Conservation (phyloP, 148 eudicot species). For the Nepenthes mirabilis region DNA sequence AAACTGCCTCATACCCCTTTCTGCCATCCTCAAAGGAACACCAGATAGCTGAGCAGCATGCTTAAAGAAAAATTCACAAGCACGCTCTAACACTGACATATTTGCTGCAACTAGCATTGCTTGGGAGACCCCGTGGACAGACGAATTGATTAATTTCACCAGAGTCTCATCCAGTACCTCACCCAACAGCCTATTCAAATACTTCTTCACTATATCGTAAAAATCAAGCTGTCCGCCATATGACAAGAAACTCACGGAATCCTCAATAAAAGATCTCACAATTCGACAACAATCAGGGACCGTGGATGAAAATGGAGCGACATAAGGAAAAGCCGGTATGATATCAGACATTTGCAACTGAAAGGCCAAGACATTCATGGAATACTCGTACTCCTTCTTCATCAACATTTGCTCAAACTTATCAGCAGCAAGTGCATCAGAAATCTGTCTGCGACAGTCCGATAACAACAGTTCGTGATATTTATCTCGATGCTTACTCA, state of each 20-base stretch:
- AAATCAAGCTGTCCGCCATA: constrained; percentile 94
- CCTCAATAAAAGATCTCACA: constrained; percentile 89
- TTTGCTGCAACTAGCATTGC: constrained; percentile 98
- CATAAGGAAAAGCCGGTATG: constrained; percentile 77
- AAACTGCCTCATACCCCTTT: constrained; percentile 75
- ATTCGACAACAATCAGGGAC: constrained; percentile 97
- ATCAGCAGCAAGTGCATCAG: constrained; percentile 71
- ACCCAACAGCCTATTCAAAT: constrained; percentile 71
- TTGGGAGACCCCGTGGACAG: constrained; percentile 76
- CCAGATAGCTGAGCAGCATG: constrained; percentile 98
- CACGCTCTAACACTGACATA: constrained; percentile 94
- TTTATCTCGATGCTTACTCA: constrained; percentile 96
- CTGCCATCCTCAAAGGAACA: constrained; percentile 85
- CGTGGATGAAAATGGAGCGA: constrained; percentile 89
- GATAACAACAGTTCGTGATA: constrained; percentile 83
- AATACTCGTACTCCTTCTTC: constrained; percentile 94
- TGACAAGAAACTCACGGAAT: constrained; percentile 94
- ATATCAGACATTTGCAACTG: constrained; percentile 88
- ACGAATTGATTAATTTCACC: constrained; percentile 52
- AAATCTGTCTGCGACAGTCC: constrained; percentile 83
- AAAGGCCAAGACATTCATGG: constrained; percentile 89
- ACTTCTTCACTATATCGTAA: constrained; percentile 88
- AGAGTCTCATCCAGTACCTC: constrained; percentile 80
- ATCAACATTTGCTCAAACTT: constrained; percentile 91
- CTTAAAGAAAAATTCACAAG: constrained; percentile 92